A percentile compares a stretch with the other conserved stretches of the same genome.
These are phyloP conservation scores for Galeopsis tetrahit DNA, from an alignment of 257 asterid species.

Conservation along the genomic window DNA sequence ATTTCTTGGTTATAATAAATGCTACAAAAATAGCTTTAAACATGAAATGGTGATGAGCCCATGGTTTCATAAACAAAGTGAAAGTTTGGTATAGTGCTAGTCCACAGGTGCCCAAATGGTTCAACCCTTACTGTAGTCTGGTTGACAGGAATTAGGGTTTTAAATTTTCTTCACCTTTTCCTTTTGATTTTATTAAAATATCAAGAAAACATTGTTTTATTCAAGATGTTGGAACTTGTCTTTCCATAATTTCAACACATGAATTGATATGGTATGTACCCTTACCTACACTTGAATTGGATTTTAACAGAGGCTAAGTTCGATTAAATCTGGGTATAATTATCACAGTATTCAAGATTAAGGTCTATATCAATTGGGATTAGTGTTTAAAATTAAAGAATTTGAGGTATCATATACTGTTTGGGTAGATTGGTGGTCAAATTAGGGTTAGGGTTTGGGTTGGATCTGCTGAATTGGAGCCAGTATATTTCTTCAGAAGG, in stretches of 20 bases:
- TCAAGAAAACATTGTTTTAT: conserved; percentile 10
- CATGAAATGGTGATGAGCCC: conserved; percentile 34
- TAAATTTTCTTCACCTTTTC: not conserved
- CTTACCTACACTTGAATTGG: conserved; percentile 29
- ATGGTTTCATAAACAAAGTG: conserved; percentile 14
- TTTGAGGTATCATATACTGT: not conserved
- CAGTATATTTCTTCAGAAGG: conserved; percentile 17
- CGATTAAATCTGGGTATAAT: conserved; percentile 17
- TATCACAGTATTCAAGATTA: not conserved
- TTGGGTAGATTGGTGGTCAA: conserved; percentile 34
- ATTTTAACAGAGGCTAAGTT: conserved; percentile 27
- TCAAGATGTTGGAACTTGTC: conserved; percentile 27
- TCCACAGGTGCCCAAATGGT: not conserved
- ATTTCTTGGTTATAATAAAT: conserved; percentile 19
- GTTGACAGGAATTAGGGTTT: conserved; percentile 31
- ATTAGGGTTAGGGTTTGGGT: conserved; percentile 47
- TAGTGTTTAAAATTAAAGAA: conserved; percentile 21
- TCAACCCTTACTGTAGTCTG: conserved; percentile 15
- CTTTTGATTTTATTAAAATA: conserved; percentile 13
- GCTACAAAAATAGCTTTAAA: conserved; percentile 23
- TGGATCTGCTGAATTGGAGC: conserved; percentile 45
- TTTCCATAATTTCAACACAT: conserved; percentile 22
- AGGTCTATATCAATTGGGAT: conserved; percentile 14
- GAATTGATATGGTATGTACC: conserved; percentile 32
- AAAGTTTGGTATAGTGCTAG: conserved; percentile 19